These are phyloP conservation scores for Asterella californica DNA, from an alignment of 225 moss, liverwort and hornwort genomes.

Conservation along the genomic window DNA sequence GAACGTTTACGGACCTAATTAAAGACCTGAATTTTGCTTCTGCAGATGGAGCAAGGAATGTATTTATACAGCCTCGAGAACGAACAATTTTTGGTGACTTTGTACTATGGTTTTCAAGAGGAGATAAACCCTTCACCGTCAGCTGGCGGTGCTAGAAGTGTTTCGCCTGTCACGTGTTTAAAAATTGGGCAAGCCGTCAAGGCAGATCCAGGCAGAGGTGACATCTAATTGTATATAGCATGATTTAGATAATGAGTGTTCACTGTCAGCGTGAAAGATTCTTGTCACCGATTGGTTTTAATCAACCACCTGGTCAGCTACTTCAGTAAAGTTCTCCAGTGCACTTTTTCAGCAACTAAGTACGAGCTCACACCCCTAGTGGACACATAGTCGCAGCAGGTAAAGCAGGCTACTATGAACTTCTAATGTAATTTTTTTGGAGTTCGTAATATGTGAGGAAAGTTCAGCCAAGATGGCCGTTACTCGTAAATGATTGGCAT, in stretches of 20 bases:
- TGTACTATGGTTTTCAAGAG: conserved; percentile 50
- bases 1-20: too few species aligned
- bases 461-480: background rate
- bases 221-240: conserved; percentile 20
- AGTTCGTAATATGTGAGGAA: background rate
- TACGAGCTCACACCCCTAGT: background rate
- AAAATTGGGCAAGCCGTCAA: conserved; percentile 48
- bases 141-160: conserved; percentile 24
- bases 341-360: conserved; percentile 1
- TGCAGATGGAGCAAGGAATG: conserved; percentile 54
- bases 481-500: background rate
- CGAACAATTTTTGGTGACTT: conserved; percentile 46
- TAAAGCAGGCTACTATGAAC: conserved; percentile 8
- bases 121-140: conserved; percentile 34
- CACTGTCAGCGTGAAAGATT: background rate
- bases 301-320: background rate
- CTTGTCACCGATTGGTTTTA: background rate
- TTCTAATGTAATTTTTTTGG: conserved; percentile 15
- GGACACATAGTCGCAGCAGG: background rate
- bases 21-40: background rate
- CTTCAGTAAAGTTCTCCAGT: background rate
- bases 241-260: background rate
- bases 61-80: conserved; percentile 48
- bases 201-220: conserved; percentile 30
- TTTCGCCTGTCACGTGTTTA: conserved; percentile 29